Conservation (phyloP, 441 rosid genomes). For the Macaranga tanarius region DNA sequence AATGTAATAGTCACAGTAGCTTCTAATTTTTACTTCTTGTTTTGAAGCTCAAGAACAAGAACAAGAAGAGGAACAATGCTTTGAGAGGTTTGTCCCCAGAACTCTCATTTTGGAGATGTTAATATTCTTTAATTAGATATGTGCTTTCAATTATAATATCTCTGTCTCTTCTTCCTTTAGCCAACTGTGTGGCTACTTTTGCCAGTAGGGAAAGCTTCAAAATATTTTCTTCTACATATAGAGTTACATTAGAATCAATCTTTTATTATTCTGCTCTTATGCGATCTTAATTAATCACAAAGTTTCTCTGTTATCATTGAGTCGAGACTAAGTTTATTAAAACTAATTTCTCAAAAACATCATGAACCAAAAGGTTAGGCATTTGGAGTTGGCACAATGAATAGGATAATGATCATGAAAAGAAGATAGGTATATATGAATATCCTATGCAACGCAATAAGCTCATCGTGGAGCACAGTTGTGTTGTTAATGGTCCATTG, state of each 20-base stretch:
- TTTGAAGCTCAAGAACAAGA: slow-evolving; percentile 13
- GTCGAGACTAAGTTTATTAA: slow-evolving; percentile 6
- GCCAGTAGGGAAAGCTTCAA: slow-evolving; percentile 3
- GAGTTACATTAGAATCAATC: not conserved
- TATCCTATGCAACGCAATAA: slow-evolving; percentile 16
- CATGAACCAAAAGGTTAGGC: not conserved
- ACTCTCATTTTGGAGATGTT: slow-evolving; percentile 26
- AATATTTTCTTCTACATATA: not conserved
- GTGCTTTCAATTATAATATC: not conserved
- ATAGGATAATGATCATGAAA: not conserved
- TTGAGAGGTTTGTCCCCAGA: slow-evolving; percentile 40
- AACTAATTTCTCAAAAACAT: slow-evolving; percentile 1
- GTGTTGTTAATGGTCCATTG: slow-evolving; percentile 22
- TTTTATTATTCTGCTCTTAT: not conserved
- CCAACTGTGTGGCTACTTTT: slow-evolving; percentile 8
- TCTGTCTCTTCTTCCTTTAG: not conserved
- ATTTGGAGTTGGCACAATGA: not conserved
- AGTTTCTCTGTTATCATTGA: not conserved
- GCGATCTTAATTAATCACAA: not conserved
- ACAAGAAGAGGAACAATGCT: slow-evolving; percentile 1
- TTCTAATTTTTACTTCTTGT: slow-evolving; percentile 9
- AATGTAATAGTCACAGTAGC: slow-evolving; percentile 21
- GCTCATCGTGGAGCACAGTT: slow-evolving; percentile 12
- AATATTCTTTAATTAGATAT: slow-evolving; percentile 16
- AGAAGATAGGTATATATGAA: not conserved